phyloP scores from a whole-genome alignment of 2,329 filamentous ascomycete genomes.

The Pestalotiopsis sp. region DNA sequence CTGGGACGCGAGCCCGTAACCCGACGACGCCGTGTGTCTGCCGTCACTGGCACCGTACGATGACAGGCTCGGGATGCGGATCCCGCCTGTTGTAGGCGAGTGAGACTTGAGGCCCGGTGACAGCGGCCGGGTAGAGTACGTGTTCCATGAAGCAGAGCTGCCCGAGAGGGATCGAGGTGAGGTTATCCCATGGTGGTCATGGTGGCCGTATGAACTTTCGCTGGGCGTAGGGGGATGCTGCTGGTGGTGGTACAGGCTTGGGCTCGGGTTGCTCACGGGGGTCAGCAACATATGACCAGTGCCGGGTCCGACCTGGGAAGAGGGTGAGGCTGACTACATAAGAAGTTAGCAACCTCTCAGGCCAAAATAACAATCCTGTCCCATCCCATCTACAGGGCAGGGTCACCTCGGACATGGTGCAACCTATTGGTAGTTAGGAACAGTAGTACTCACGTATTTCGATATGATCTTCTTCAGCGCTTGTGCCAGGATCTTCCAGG shows the following conservation, averaged over 20 bases:
- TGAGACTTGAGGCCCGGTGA: slow-evolving; percentile 40
- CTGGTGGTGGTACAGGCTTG: slow-evolving; percentile 28
- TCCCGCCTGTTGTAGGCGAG: slow-evolving; percentile 32
- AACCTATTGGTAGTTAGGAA: background rate
- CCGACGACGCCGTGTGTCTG: slow-evolving; percentile 33
- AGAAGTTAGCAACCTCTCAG: background rate
- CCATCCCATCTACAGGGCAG: background rate
- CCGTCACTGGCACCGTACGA: slow-evolving; percentile 40
- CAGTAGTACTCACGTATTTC: slow-evolving; percentile 67
- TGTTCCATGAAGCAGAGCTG: slow-evolving; percentile 47
- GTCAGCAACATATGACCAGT: slow-evolving; percentile 28
- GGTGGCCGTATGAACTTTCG: slow-evolving; percentile 37
- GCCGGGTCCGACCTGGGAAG: slow-evolving; percentile 24
- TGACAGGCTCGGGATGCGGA: slow-evolving; percentile 36
- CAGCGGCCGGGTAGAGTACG: slow-evolving; percentile 47
- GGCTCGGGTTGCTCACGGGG: slow-evolving; percentile 33
- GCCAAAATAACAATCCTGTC: background rate
- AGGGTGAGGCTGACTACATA: slow-evolving; percentile 30
- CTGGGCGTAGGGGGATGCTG: slow-evolving; percentile 37
- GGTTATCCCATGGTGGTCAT: slow-evolving; percentile 50
- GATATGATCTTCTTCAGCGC: slow-evolving; percentile 98
- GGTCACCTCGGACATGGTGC: background rate
- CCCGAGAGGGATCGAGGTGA: slow-evolving; percentile 54
- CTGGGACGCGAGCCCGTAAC: slow-evolving; percentile 32
- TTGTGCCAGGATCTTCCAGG: slow-evolving; percentile 84